Evolutionary conservation across 768 basidiomycete species (phyloP), one percentile per base, ranked within the genome.

Genomic region (Leccinum sublutescens): DNA sequence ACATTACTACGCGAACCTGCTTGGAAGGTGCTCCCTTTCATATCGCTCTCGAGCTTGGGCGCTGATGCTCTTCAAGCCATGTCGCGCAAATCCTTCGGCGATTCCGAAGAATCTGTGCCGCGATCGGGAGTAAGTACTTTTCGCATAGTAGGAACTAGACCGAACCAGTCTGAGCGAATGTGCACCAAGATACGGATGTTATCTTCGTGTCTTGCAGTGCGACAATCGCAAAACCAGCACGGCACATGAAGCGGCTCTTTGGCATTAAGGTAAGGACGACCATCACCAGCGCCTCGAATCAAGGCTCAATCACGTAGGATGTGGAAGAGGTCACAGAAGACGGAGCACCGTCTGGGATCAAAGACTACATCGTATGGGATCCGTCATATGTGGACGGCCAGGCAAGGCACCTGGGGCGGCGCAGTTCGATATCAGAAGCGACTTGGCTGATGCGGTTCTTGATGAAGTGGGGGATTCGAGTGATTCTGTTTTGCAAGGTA

Each of bases 401-500:
- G 63, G 79, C 85, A 34, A 83, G 80, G 5, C 71, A 77, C 29
- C 69, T 86, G 23, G 87, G 88, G 0, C 78, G 82, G 40, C 69
- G 77, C 12, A 84, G 83, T 58, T 75, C 90, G 6, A 76, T 93
- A 58, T 75, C 77, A 3, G 89, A 96, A 66, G 88, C 91, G 2
- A 87, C 84, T 2, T 69, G 74, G 3, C 63, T 95, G 49, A 91
- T 94, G 86, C 78, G 82, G 50, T 91, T 84, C 69, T 74, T 95
- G 53, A 92, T 96, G 89, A 86, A 86, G 59, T 80, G 83, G 3
- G 93, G 93, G 2, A 71, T 94, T 31, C 78, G 91, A 33, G 85
- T 88, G 5, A 94, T 96, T 60, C 74, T 96, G n/a, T 96, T 95
- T 69, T 94, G 92, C 78, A 89, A 91, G 78, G 91, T 88, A 54